phyloP scores from a whole-genome alignment of 495 filamentous ascomycete species.

The Trichoderma gamsii region DNA sequence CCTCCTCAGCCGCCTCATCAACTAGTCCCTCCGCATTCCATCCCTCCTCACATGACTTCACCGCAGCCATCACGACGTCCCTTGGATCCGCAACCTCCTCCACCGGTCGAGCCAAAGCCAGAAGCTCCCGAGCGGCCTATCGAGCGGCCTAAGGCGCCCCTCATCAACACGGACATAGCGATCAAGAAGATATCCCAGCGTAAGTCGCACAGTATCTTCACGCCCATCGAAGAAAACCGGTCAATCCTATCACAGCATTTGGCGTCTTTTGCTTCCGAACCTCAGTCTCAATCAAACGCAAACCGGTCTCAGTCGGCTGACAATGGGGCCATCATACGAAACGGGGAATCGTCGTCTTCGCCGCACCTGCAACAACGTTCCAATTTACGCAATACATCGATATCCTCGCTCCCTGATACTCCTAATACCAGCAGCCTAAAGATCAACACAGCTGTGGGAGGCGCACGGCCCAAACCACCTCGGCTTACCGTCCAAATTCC shows the following conservation, averaged over 20 bases:
- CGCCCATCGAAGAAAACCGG: conserved; percentile 86
- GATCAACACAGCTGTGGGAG: conserved; percentile 40
- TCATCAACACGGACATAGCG: conserved; percentile 37
- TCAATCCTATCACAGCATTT: conserved; percentile 86
- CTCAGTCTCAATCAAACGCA: conserved; percentile 27
- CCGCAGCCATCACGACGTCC: conserved; percentile 25
- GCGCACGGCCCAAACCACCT: conserved; percentile 54
- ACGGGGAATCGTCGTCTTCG: conserved; percentile 36
- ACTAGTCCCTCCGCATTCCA: conserved; percentile 31
- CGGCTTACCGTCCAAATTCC: conserved; percentile 91
- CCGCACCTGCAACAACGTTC: conserved; percentile 45
- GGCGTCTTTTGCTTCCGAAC: conserved; percentile 47
- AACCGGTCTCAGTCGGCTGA: conserved; percentile 61
- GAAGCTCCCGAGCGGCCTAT: conserved; percentile 36
- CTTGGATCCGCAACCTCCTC: conserved; percentile 32
- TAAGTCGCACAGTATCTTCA: conserved; percentile 91
- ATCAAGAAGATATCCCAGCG: conserved; percentile 66
- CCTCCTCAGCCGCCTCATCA: conserved; percentile 34
- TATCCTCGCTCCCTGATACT: conserved; percentile 50
- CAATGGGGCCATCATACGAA: conserved; percentile 46
- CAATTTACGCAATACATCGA: conserved; percentile 40
- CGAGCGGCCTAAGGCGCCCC: conserved; percentile 31
- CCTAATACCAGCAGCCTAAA: conserved; percentile 67
- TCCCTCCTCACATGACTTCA: conserved; percentile 37
- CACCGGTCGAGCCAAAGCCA: conserved; percentile 40